Base-by-base conservation (phyloP, 176 grass and related monocot species). In the Triticum urartu region DNA sequence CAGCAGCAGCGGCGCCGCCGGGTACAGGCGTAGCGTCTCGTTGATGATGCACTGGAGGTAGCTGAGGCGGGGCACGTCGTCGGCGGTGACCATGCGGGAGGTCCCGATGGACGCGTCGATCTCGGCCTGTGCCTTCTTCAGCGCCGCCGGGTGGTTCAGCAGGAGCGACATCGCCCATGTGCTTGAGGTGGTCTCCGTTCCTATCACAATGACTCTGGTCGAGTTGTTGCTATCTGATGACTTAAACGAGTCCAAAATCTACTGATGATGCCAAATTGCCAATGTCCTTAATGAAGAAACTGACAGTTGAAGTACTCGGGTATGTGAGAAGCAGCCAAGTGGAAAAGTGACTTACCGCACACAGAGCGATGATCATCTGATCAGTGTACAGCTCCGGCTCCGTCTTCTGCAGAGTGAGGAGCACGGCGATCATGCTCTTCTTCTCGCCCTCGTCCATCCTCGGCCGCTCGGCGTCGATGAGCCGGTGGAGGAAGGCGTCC, bases 141-240 rank as follows among this genome's bases (percentile, higher is more conserved):
- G 28, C 1, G 4, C 13, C 10, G 77, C 2, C 0, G 89, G 94
- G 14, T 92, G 74, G 85, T 97, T 97, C 30, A 93, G 71, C 26
- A 97, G 79, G 3, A 97, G 89, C 0, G 94, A 79, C 79, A 97
- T 84, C 1, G 85, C 83, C 94, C 91, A 97, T 76, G 82, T 95
- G 4, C 20, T 75, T 1, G 90, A 65, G 1, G 90, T 83, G 1
- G 88, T 92, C 25, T 92, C 93, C 0, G 90, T 91, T 58, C 89
- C 89, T 62, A 22, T 18, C 22, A 62, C 4, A 62, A 22, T 62
- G n/a, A 62, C 21, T 61, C 21, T 24, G 21, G 8, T 61, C 20
- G 59, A 8, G 18, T 22, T 61, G 59, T 21, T 61, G 21, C 20
- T 52, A 52, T 52, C 14, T 17, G 48, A 17, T 52, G 48, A 52